Evolutionary conservation across 1,139 yeast species (phyloP), one percentile per base, ranked within the genome.

Genomic region (Scheffersomyces stambukii): DNA sequence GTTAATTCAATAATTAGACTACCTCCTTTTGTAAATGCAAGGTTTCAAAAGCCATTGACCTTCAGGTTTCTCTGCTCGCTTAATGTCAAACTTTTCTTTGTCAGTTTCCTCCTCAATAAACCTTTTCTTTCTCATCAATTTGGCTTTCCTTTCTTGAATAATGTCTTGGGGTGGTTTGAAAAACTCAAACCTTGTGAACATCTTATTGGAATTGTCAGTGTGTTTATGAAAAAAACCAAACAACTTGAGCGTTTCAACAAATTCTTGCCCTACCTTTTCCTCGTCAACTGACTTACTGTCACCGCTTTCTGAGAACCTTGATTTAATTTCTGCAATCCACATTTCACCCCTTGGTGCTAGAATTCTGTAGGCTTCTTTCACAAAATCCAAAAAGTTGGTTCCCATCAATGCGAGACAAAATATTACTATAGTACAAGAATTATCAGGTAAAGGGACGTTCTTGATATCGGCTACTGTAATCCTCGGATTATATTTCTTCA

Each of bases 361-460:
- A 13, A 91, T 70, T 43, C 99, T 71, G 51, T 83, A 70, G 1
- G 96, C 98, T 53, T 91, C 99, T 36, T 79, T 69, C 33, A 91
- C 75, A 50, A 91, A 93, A 50, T 91, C 97, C 36, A 89, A 63
- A 52, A 89, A 88, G 51, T 91, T 91, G 5, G 97, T 91, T 5
- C 99, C 98, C 99, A 93, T 91, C 42, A 91, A 67, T 0, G 97
- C 93, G 34, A 91, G 68, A 55, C 98, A 91, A 55, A 89, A 91
- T 8, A 91, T 75, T 10, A 85, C 98, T 27, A 91, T 70, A 15
- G 89, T 76, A 45, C 88, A 85, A 1, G 93, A 81, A 29, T 70
- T 72, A 50, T 86, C 86, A 2, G 68, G 72, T 41, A 93, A 56
- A 16, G 98, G 98, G 7, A 91, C 96, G 45, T 86, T 73, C 49